Evolutionary conservation across 257 asterid genomes (phyloP).

Genomic region (Marsdenia floribunda): DNA sequence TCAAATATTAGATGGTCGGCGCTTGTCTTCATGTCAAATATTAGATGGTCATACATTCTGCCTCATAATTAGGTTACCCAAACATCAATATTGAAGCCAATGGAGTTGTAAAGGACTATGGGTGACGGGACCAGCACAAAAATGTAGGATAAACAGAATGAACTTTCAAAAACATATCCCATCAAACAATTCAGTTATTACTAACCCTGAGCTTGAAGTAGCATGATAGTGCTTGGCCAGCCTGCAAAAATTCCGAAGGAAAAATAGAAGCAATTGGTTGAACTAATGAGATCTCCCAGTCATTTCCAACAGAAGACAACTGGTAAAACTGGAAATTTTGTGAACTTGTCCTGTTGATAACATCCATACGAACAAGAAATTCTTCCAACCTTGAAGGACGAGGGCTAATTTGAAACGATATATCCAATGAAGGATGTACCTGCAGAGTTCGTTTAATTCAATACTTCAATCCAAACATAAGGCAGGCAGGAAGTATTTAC

Average conservation of each 20-base stretch:
- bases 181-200: constrained; percentile 10
- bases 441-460: constrained; percentile 9
- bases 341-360: constrained; percentile 69
- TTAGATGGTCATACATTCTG: background rate
- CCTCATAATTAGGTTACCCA: background rate
- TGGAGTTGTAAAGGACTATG: background rate
- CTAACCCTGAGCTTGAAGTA: constrained; percentile 93
- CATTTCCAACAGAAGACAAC: constrained; percentile 74
- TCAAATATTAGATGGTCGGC: background rate
- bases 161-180: background rate
- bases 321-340: constrained; percentile 80
- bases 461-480: constrained; percentile 3
- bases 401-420: constrained; percentile 68
- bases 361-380: constrained; percentile 85
- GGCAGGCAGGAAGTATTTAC: background rate
- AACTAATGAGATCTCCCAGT: constrained; percentile 81
- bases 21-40: background rate
- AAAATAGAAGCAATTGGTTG: constrained; percentile 48
- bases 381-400: constrained; percentile 75
- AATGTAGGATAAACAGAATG: background rate
- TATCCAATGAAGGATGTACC: constrained; percentile 91
- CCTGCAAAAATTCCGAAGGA: constrained; percentile 51
- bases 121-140: background rate
- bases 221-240: constrained; percentile 87
- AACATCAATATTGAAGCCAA: background rate